These are phyloP conservation scores for Eucalyptus melliodora DNA, from an alignment of 345 rosid species.

Conservation along the genomic window DNA sequence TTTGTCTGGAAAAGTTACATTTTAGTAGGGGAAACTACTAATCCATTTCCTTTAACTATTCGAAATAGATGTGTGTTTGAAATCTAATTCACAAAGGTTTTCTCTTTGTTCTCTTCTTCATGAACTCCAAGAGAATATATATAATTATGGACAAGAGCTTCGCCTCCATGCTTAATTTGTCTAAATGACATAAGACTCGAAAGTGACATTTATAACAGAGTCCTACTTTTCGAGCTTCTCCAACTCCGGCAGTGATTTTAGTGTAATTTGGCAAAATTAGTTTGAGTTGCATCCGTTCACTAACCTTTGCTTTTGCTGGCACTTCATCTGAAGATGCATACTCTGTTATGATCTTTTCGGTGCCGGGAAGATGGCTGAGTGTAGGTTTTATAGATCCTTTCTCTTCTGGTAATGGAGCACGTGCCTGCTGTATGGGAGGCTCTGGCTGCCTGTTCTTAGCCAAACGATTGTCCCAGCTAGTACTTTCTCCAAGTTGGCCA, in stretches of 20 bases:
- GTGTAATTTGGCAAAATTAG: background rate
- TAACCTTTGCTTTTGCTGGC: background rate
- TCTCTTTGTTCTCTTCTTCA: background rate
- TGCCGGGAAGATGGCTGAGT: background rate
- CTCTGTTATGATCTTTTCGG: background rate
- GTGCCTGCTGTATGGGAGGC: background rate
- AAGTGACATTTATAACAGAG: background rate
- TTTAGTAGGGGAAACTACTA: background rate
- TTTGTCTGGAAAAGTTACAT: background rate
- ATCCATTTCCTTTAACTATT: background rate
- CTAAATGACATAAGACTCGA: background rate
- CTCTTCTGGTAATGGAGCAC: background rate
- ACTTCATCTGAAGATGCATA: background rate
- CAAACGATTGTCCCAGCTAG: background rate
- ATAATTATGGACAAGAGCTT: background rate
- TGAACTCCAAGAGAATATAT: background rate
- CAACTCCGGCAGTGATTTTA: background rate
- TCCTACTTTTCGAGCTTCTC: background rate
- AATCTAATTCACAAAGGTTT: background rate
- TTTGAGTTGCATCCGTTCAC: background rate
- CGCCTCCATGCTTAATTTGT: background rate
- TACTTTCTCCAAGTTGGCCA: background rate
- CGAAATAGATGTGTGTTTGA: background rate
- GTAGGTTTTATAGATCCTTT: background rate
- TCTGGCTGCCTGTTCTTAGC: background rate